Percentiles rank a stretch among this genome's conserved stretches.
phyloP scores from a whole-genome alignment of 176 grass and related monocot genomes.

The Aegilops tauschii region DNA sequence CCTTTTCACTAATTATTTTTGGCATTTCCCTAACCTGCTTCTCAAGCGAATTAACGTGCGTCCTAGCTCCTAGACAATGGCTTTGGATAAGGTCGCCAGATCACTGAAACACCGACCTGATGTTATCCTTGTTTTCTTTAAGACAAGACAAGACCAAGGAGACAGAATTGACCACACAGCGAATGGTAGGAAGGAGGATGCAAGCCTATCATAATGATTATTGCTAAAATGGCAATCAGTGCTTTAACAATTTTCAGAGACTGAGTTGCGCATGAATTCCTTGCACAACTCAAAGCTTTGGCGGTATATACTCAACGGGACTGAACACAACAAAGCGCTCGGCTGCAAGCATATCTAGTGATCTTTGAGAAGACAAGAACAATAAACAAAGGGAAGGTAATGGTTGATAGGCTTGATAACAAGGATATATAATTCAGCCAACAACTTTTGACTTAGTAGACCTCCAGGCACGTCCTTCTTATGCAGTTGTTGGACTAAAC shows the following conservation, averaged over 20 bases:
- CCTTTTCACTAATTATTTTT: too few species aligned
- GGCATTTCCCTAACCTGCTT: neutral
- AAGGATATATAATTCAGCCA: slow-evolving; percentile 5
- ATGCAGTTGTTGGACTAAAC: neutral
- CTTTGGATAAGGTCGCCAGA: neutral
- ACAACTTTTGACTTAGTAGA: slow-evolving; percentile 1
- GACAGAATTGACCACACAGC: neutral
- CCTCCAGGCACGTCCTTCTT: neutral
- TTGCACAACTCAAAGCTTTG: too few species aligned
- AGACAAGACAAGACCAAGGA: neutral
- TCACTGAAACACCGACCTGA: slow-evolving; percentile 3
- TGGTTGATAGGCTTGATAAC: neutral
- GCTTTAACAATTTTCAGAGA: neutral
- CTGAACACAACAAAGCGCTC: neutral
- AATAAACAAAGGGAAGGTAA: neutral
- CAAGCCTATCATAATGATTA: neutral
- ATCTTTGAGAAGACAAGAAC: neutral
- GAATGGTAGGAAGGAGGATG: neutral
- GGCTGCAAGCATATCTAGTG: slow-evolving; percentile 13
- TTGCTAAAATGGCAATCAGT: neutral
- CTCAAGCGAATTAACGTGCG: neutral
- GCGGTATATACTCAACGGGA: neutral
- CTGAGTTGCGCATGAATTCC: neutral
- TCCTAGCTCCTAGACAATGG: neutral
- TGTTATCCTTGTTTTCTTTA: neutral